Conservation (phyloP, 1,284 basidiomycete species). For the Ustanciosporium gigantosporum region DNA sequence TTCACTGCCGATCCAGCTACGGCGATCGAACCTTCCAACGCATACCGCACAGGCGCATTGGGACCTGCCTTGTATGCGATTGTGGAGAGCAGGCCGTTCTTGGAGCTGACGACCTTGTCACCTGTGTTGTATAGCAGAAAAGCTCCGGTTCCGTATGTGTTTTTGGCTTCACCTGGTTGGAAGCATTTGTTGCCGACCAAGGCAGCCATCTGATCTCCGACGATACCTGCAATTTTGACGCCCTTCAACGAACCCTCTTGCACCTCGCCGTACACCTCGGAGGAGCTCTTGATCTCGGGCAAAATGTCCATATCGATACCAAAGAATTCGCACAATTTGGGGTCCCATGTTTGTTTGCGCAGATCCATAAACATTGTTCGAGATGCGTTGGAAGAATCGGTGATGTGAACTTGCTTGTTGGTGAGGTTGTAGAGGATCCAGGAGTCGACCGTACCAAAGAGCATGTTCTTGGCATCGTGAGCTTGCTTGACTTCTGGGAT, state of each 20-base stretch:
- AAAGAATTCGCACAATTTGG: constrained; percentile 83
- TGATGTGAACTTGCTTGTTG: constrained; percentile 83
- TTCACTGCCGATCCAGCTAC: constrained; percentile 94
- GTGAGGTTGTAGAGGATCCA: constrained; percentile 93
- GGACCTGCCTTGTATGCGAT: constrained; percentile 92
- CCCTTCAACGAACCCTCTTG: constrained; percentile 72
- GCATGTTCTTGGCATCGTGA: constrained; percentile 77
- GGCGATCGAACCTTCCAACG: constrained; percentile 90
- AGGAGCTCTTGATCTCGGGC: constrained; percentile 85
- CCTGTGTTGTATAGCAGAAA: constrained; percentile 96
- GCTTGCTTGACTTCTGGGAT: constrained; percentile 77
- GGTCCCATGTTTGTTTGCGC: constrained; percentile 79
- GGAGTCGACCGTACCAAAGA: constrained; percentile 93
- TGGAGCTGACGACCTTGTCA: constrained; percentile 78
- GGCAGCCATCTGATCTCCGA: constrained; percentile 96
- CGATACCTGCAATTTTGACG: constrained; percentile 83
- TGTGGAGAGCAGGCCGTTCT: constrained; percentile 85
- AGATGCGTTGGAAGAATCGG: constrained; percentile 95
- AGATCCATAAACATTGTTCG: constrained; percentile 90
- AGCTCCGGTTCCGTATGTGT: constrained; percentile 76
- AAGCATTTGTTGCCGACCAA: constrained; percentile 84
- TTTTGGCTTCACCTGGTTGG: constrained; percentile 59
- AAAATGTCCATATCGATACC: constrained; percentile 76
- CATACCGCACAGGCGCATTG: constrained; percentile 79
- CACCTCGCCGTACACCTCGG: constrained; percentile 85